Percentiles rank a stretch among this genome's conserved stretches.
phyloP scores from a whole-genome alignment of 2,329 filamentous ascomycete genomes.

The Penicillium polonicum region DNA sequence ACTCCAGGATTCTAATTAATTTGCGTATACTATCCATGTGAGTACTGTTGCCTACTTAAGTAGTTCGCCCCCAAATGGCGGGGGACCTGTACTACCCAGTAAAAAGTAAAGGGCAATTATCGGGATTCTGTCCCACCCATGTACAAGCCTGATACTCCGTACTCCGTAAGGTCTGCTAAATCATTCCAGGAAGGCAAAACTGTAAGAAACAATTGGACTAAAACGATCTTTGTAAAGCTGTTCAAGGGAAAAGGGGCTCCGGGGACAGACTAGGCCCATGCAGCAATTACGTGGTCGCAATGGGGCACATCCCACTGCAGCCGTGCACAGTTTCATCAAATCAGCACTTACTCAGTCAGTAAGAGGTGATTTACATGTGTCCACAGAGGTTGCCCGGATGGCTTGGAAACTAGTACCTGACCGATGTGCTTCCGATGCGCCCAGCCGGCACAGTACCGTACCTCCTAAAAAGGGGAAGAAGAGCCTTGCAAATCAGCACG shows the following conservation, averaged over 20 bases:
- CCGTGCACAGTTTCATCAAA: conserved; percentile 7
- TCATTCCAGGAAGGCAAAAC: not conserved
- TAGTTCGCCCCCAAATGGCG: conserved; percentile 6
- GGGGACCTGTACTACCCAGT: conserved; percentile 5
- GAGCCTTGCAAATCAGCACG: not conserved
- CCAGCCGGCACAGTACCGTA: conserved; percentile 6
- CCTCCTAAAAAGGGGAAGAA: conserved; percentile 1
- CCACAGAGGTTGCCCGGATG: conserved; percentile 13
- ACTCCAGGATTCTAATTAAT: not conserved
- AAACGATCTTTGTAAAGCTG: not conserved
- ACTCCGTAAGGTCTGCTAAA: not conserved
- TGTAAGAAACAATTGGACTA: conserved; percentile 4
- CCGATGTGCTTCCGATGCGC: conserved; percentile 14
- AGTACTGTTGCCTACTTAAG: not conserved
- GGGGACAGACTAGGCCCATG: not conserved
- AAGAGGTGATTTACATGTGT: conserved; percentile 6
- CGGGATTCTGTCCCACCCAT: conserved; percentile 5
- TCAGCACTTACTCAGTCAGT: not conserved
- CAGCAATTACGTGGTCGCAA: conserved; percentile 11
- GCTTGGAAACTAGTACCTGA: conserved; percentile 20
- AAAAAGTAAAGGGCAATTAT: not conserved
- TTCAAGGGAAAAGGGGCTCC: not conserved
- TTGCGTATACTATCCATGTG: not conserved
- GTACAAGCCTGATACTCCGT: not conserved
- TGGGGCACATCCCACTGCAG: conserved; percentile 8